Percentiles rank a stretch among this genome's conserved stretches.
These are phyloP conservation scores for Entomophthora muscae DNA, from an alignment of 371 early-diverging fungal species.

Conservation along the genomic window DNA sequence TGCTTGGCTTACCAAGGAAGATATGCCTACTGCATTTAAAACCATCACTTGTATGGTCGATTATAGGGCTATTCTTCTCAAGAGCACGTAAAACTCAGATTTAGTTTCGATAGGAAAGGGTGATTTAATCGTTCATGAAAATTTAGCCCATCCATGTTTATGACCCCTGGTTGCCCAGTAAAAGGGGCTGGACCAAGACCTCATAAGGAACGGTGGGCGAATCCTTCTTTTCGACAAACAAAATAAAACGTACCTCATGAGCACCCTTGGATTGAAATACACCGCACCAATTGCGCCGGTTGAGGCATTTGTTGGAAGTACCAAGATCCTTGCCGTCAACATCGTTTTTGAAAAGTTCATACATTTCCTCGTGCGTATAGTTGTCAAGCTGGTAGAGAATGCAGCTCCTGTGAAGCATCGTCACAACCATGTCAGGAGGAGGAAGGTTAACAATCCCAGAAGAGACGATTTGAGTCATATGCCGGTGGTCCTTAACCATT, in stretches of 20 bases:
- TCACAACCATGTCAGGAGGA: conserved; percentile 19
- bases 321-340: conserved; percentile 19
- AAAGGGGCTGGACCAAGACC: not conserved
- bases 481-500: conserved; percentile 35
- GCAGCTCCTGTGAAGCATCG: conserved; percentile 17
- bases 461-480: conserved; percentile 59
- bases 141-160: too few species aligned
- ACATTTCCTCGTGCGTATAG: conserved; percentile 27
- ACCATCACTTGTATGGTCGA: too few species aligned
- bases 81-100: too few species aligned
- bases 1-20: too few species aligned
- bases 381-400: conserved; percentile 18
- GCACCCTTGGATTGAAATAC: not conserved
- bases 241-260: not conserved
- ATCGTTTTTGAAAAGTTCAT: conserved; percentile 22
- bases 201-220: conserved; percentile 1
- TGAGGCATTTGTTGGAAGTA: not conserved
- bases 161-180: not conserved
- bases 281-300: conserved; percentile 4
- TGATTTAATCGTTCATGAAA: too few species aligned
- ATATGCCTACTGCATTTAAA: too few species aligned
- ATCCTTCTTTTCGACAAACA: conserved; percentile 1
- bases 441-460: conserved; percentile 53
- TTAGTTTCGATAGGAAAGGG: too few species aligned
- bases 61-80: too few species aligned